These are phyloP conservation scores for Aspergillus affinis DNA, from an alignment of 495 filamentous ascomycete genomes.

Conservation along the genomic window DNA sequence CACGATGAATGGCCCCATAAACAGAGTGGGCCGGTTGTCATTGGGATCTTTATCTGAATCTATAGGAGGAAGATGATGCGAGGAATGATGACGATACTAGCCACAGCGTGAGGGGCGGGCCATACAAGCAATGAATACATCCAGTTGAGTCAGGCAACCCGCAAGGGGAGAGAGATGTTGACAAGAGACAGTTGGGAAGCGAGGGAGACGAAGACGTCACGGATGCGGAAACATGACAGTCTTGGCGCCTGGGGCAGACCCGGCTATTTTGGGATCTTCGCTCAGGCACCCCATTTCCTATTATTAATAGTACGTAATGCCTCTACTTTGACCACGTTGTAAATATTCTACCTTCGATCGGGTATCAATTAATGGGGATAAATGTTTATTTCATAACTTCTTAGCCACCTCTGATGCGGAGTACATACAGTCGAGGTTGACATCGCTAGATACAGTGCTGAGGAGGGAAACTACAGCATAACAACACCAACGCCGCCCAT, in stretches of 20 bases:
- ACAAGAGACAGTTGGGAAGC: neutral
- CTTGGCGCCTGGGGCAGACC: constrained; percentile 22
- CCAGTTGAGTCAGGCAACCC: neutral
- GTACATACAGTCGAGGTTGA: constrained; percentile 6
- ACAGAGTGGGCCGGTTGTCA: neutral
- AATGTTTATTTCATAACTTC: constrained; percentile 2
- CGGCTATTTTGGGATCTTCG: neutral
- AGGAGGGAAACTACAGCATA: constrained; percentile 57
- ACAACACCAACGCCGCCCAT: constrained; percentile 89
- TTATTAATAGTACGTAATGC: too few species aligned
- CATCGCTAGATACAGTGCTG: neutral
- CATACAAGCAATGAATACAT: neutral
- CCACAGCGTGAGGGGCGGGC: neutral
- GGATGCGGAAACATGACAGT: constrained; percentile 14
- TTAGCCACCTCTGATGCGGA: neutral
- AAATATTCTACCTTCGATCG: too few species aligned
- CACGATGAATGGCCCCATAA: neutral
- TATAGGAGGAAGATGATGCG: neutral
- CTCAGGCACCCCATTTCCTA: too few species aligned
- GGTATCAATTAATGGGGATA: constrained; percentile 1
- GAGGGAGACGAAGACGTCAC: constrained; percentile 16
- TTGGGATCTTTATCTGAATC: neutral
- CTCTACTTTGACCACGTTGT: too few species aligned
- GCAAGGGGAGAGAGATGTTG: neutral
- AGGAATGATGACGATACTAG: neutral